phyloP scores from a whole-genome alignment of 805 yeast genomes.

The Cyberlindnera misumaiensis region DNA sequence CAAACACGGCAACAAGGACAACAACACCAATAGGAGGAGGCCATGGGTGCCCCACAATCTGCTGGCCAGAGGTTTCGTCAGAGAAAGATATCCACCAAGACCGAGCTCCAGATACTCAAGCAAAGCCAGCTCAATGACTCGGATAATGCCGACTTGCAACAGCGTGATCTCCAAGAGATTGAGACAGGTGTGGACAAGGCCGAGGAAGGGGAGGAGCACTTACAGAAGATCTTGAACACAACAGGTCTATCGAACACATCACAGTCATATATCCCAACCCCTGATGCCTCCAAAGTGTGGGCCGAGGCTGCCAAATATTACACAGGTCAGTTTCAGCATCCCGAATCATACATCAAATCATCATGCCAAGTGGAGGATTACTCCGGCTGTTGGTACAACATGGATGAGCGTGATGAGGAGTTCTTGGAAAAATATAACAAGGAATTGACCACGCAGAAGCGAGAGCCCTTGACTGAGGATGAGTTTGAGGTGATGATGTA shows the following conservation, averaged over 20 bases:
- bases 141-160: slow-evolving; percentile 65
- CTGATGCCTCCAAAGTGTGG: slow-evolving; percentile 87
- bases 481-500: slow-evolving; percentile 81
- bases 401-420: slow-evolving; percentile 84
- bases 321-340: slow-evolving; percentile 56
- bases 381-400: slow-evolving; percentile 73
- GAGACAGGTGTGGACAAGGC: slow-evolving; percentile 98
- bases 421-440: slow-evolving; percentile 45
- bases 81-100: slow-evolving; percentile 90
- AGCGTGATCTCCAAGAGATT: slow-evolving; percentile 79
- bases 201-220: slow-evolving; percentile 95
- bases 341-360: slow-evolving; percentile 76
- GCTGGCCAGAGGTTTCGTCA: slow-evolving; percentile 64
- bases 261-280: slow-evolving; percentile 71
- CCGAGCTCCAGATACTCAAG: slow-evolving; percentile 67
- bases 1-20: not conserved
- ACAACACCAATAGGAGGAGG: not conserved
- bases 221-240: slow-evolving; percentile 84
- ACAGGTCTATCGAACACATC: slow-evolving; percentile 55
- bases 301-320: slow-evolving; percentile 69
- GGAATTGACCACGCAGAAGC: slow-evolving; percentile 13
- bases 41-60: slow-evolving; percentile 8
- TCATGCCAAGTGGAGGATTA: slow-evolving; percentile 97
- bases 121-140: slow-evolving; percentile 77
- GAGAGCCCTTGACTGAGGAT: slow-evolving; percentile 52